phyloP scores from a whole-genome alignment of 1,139 yeast species.

The Tardiomyces digboiensis region DNA sequence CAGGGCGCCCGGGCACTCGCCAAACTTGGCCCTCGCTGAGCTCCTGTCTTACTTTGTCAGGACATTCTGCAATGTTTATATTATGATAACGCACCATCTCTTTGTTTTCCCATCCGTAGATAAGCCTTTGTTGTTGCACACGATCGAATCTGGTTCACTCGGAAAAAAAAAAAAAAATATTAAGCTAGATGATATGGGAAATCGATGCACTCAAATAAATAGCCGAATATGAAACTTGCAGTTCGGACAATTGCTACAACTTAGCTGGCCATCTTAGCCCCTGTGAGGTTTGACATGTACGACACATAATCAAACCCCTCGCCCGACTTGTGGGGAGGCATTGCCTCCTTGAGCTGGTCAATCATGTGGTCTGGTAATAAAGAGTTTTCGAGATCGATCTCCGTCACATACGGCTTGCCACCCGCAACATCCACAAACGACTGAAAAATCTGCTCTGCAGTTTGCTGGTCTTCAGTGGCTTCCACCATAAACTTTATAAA shows the following conservation, averaged over 20 bases:
- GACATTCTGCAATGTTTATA: not conserved
- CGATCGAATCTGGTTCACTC: no score
- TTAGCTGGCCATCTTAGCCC: no score
- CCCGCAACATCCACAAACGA: slow-evolving; percentile 32
- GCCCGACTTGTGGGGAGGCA: slow-evolving; percentile 19
- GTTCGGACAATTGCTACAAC: no score
- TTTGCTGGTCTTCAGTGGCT: slow-evolving; percentile 31
- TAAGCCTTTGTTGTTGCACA: no score
- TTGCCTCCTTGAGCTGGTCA: slow-evolving; percentile 21
- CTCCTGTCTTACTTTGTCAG: not conserved
- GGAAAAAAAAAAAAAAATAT: no score
- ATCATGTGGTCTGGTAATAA: slow-evolving; percentile 27
- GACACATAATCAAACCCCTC: slow-evolving; percentile 25
- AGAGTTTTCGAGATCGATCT: slow-evolving; percentile 30
- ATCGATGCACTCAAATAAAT: no score
- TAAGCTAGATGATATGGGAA: no score
- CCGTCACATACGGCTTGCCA: slow-evolving; percentile 32
- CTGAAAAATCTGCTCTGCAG: slow-evolving; percentile 31
- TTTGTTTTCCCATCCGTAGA: no score
- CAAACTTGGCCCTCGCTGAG: slow-evolving; percentile 85
- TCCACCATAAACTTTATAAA: slow-evolving; percentile 32
- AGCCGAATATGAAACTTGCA: no score
- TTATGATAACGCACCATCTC: not conserved
- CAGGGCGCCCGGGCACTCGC: slow-evolving; percentile 77
- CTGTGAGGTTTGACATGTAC: slow-evolving; percentile 16